Base-by-base conservation (phyloP, 345 rosid genomes). In the Populus pruinosa region DNA sequence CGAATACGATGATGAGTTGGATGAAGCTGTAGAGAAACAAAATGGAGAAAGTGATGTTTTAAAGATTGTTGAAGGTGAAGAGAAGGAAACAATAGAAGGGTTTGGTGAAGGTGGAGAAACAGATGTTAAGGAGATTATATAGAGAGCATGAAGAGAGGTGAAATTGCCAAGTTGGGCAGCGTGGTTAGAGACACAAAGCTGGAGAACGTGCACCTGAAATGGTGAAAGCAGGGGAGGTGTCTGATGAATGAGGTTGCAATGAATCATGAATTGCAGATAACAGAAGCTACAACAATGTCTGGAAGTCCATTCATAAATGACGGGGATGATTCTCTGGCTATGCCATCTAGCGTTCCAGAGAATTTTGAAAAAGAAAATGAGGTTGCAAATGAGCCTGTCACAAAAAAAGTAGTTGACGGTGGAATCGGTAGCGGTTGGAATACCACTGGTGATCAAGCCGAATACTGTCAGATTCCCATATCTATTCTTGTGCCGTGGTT, bases 141-240 rank as follows among this genome's bases (percentile, higher is more conserved):
- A 23, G 21, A 62, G 77, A 79, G 44, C 11, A 73, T 29, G 77
- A 39, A 72, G 77, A 78, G 47, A 21, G 67, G n/a, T 70, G 71
- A 33, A 36, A 5, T 31, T 53, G 80, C 49, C 17, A 66, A 74
- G n/a, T 67, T 71, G 35, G 36, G 8, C 38, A 72, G 77, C 38
- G 43, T 36, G 18, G 44, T 25, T 23, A 17, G 77, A 79, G 44
- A 8, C 71, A 2, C 41, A 25, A 80, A 44, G 44, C 12, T 25
- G 79, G 65, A 76, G 68, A 74, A 8, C 31, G 47, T 67, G 67
- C 43, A 18, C 21, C 13, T 53, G 78, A 33, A 65, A 49, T 62
- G 76, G 44, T 16, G 73, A 18, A 64, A 75, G 25, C 11, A 44
- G 36, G 41, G 50, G 69, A 67, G 31, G 36, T 65, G 64, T 29